Conservation (phyloP, 2,329 filamentous ascomycete species). For the Diaporthe citrichinensis region DNA sequence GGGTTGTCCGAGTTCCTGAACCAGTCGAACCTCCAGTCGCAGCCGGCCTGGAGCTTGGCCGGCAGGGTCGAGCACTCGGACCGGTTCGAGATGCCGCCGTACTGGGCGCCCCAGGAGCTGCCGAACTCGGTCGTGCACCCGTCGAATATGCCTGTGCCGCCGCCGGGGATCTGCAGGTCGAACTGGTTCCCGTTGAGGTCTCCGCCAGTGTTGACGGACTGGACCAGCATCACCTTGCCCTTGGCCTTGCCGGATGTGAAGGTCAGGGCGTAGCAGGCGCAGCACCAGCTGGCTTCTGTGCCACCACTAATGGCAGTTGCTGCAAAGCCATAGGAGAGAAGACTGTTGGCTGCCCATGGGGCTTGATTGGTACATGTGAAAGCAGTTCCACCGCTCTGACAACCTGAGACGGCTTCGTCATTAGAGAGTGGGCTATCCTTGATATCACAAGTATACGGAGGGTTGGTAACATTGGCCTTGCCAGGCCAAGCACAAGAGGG, state of each 20-base stretch:
- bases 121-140: conserved; percentile 34
- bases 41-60: conserved; percentile 59
- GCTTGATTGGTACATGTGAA: conserved; percentile 74
- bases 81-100: conserved; percentile 61
- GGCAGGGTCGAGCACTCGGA: conserved; percentile 61
- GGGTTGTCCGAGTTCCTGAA: conserved; percentile 66
- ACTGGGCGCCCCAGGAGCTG: conserved; percentile 49
- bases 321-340: conserved; percentile 74
- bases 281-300: conserved; percentile 75
- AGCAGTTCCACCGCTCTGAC: conserved; percentile 66
- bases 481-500: conserved; percentile 73
- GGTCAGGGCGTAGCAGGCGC: conserved; percentile 74
- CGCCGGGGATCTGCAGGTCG: conserved; percentile 69
- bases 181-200: conserved; percentile 72
- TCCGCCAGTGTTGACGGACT: conserved; percentile 74
- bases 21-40: conserved; percentile 69
- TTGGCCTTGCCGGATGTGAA: conserved; percentile 64
- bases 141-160: conserved; percentile 66
- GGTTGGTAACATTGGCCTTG: conserved; percentile 66
- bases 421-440: conserved; percentile 68
- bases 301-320: conserved; percentile 70
- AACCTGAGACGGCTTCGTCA: conserved; percentile 64
- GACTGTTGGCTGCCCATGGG: conserved; percentile 73
- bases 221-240: conserved; percentile 75
- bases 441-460: conserved; percentile 68